phyloP scores from a whole-genome alignment of 2,329 filamentous ascomycete genomes.

The Eurotiales sp. region DNA sequence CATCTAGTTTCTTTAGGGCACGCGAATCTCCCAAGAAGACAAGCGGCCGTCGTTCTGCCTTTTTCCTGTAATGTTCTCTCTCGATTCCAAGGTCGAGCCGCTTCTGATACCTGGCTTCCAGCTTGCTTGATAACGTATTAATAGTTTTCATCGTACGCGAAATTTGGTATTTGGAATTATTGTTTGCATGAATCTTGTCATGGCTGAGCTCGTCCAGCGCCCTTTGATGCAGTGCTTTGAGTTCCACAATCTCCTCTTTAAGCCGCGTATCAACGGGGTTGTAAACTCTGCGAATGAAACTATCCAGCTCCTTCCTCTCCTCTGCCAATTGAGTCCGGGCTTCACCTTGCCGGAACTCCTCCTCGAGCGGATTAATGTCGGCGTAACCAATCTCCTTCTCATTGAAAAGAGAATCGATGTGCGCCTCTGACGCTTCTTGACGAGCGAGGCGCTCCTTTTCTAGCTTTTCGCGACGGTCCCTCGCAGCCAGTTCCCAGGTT shows the following conservation, averaged over 20 bases:
- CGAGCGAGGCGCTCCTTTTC: constrained; percentile 48
- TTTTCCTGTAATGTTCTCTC: constrained; percentile 53
- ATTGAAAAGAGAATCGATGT: constrained; percentile 54
- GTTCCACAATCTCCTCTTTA: constrained; percentile 47
- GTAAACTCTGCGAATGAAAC: constrained; percentile 50
- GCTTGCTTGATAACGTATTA: constrained; percentile 44
- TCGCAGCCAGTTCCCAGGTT: constrained; percentile 46
- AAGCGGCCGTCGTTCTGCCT: constrained; percentile 50
- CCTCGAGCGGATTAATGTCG: constrained; percentile 53
- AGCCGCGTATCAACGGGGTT: constrained; percentile 47
- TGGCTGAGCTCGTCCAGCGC: constrained; percentile 42
- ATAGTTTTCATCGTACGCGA: constrained; percentile 45
- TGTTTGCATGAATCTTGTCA: constrained; percentile 29
- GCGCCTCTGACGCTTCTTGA: constrained; percentile 50
- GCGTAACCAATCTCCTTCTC: constrained; percentile 56
- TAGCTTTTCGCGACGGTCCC: constrained; percentile 41
- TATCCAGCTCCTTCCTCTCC: constrained; percentile 50
- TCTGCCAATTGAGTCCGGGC: constrained; percentile 50
- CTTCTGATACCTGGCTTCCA: constrained; percentile 49
- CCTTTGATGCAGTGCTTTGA: constrained; percentile 46
- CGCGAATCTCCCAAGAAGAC: constrained; percentile 51
- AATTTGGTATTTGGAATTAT: constrained; percentile 30
- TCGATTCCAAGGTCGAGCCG: constrained; percentile 50
- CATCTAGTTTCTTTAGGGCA: constrained; percentile 48
- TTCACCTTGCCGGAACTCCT: constrained; percentile 53